phyloP scores from a whole-genome alignment of 176 grass and related monocot genomes.

The Rhynchospora pubera region DNA sequence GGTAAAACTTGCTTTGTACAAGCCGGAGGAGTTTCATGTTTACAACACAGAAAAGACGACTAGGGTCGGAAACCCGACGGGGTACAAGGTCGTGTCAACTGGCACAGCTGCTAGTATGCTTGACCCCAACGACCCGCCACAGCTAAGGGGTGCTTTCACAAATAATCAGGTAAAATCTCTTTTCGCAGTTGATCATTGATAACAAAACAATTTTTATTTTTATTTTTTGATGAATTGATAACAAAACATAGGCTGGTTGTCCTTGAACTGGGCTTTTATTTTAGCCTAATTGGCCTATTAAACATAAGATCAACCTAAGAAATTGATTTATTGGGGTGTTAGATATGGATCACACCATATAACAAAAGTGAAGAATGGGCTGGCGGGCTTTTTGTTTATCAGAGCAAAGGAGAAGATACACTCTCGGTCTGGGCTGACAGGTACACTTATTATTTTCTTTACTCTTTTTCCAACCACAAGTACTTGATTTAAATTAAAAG shows the following conservation, averaged over 20 bases:
- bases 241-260: background rate
- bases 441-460: slow-evolving; percentile 14
- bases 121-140: slow-evolving; percentile 60
- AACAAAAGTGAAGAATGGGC: slow-evolving; percentile 95
- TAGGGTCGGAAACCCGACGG: slow-evolving; percentile 53
- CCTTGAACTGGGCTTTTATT: background rate
- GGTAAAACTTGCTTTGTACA: slow-evolving; percentile 54
- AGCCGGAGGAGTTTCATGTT: slow-evolving; percentile 59
- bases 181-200: background rate
- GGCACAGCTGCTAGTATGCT: slow-evolving; percentile 70
- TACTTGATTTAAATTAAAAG: background rate
- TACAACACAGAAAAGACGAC: slow-evolving; percentile 59
- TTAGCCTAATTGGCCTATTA: background rate
- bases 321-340: background rate
- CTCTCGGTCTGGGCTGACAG: slow-evolving; percentile 62
- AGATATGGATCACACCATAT: slow-evolving; percentile 95
- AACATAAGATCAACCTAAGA: background rate
- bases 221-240: too few relatives aligned
- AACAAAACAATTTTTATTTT: too few relatives aligned
- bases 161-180: slow-evolving; percentile 61
- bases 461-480: background rate
- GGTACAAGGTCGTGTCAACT: slow-evolving; percentile 63
- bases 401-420: slow-evolving; percentile 89
- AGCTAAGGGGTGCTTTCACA: slow-evolving; percentile 78
- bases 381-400: slow-evolving; percentile 72